These are phyloP conservation scores for Aspergillus leporis DNA, from an alignment of 495 filamentous ascomycete species.

Conservation along the genomic window DNA sequence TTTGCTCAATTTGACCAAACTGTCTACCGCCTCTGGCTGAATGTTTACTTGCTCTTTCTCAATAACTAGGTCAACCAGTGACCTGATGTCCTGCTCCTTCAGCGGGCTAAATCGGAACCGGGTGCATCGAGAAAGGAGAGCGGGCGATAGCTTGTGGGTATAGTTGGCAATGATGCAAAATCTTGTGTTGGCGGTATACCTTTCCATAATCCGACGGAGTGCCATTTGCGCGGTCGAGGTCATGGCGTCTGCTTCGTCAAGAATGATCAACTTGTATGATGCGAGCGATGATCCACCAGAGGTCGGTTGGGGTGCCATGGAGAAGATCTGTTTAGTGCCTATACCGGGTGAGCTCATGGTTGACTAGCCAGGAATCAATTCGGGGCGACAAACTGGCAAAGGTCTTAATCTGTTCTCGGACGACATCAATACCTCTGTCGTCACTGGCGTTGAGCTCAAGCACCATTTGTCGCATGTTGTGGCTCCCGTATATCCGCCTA, in stretches of 20 bases:
- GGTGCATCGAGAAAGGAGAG: conserved; percentile 89
- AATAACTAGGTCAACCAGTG: conserved; percentile 85
- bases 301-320: conserved; percentile 48
- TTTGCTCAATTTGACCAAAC: conserved; percentile 83
- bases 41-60: conserved; percentile 86
- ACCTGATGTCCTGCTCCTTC: conserved; percentile 80
- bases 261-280: conserved; percentile 90
- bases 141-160: conserved; percentile 96
- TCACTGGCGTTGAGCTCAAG: conserved; percentile 96
- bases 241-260: conserved; percentile 99
- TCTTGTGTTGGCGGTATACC: conserved; percentile 95
- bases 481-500: conserved; percentile 84
- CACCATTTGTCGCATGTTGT: conserved; percentile 97
- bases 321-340: conserved; percentile 68
- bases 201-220: conserved; percentile 95
- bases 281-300: conserved; percentile 57
- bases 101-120: conserved; percentile 93
- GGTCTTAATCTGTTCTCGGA: conserved; percentile 98
- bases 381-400: conserved; percentile 67
- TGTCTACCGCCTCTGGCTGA: conserved; percentile 70
- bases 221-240: conserved; percentile 97
- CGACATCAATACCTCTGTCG: conserved; percentile 96
- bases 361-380: not conserved
- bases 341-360: conserved; percentile 55
- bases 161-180: conserved; percentile 99